Evolutionary conservation across 2,329 filamentous ascomycete species (phyloP).

Genomic region (Erysiphe neolycopersici): DNA sequence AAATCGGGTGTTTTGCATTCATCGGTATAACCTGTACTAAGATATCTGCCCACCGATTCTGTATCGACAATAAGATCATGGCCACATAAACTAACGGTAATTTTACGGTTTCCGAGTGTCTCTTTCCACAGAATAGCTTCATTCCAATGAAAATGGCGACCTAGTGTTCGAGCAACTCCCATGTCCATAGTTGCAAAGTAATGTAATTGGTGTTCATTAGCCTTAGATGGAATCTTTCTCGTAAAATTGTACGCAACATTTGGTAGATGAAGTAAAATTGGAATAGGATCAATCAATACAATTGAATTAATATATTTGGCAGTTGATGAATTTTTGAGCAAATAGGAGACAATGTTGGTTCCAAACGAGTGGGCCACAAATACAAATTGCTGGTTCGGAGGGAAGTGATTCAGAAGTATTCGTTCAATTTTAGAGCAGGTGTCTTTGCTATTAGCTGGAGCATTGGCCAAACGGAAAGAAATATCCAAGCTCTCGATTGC

Average conservation of each 20-base stretch:
- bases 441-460: slow-evolving; percentile 20
- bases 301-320: slow-evolving; percentile 20
- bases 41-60: slow-evolving; percentile 23
- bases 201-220: slow-evolving; percentile 31
- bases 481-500: slow-evolving; percentile 31
- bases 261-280: slow-evolving; percentile 30
- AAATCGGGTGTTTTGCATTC: neutral
- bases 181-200: slow-evolving; percentile 34
- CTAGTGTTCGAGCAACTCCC: slow-evolving; percentile 28
- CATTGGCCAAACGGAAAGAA: slow-evolving; percentile 26
- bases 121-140: slow-evolving; percentile 34
- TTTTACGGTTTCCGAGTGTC: slow-evolving; percentile 18
- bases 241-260: slow-evolving; percentile 38
- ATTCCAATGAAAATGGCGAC: slow-evolving; percentile 32
- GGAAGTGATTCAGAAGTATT: slow-evolving; percentile 24
- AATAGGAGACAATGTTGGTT: slow-evolving; percentile 26
- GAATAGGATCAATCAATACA: slow-evolving; percentile 31
- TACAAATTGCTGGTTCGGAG: slow-evolving; percentile 20
- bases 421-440: slow-evolving; percentile 24
- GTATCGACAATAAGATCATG: slow-evolving; percentile 29
- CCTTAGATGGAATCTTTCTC: slow-evolving; percentile 16
- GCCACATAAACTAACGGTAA: slow-evolving; percentile 23
- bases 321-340: slow-evolving; percentile 20
- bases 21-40: slow-evolving; percentile 12
- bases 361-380: slow-evolving; percentile 27